Evolutionary conservation across 2,329 filamentous ascomycete species (phyloP).

Genomic region (Diaporthe velutina): DNA sequence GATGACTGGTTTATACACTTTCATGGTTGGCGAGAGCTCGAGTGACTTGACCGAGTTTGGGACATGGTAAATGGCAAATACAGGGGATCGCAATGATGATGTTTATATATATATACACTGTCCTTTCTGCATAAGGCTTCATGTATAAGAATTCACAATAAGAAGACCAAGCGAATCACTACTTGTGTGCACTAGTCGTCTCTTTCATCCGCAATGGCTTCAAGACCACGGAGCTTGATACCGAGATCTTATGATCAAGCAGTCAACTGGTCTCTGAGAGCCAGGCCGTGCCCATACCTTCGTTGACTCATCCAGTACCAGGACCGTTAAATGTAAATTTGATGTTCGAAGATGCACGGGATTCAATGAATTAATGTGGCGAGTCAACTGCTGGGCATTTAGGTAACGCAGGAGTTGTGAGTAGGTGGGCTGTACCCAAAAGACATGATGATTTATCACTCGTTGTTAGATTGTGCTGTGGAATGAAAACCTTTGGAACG

Average conservation of each 20-base stretch:
- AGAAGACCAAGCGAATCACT: not conserved
- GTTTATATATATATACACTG: not conserved
- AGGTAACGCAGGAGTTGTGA: not conserved
- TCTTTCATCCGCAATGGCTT: not conserved
- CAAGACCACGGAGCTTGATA: not conserved
- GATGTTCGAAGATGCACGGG: not conserved
- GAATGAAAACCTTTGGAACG: not conserved
- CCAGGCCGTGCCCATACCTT: not conserved
- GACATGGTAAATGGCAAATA: slow-evolving; percentile 33
- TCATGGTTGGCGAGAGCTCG: slow-evolving; percentile 54
- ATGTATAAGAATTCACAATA: not conserved
- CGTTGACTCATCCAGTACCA: not conserved
- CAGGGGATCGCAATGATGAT: not conserved
- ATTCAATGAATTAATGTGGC: not conserved
- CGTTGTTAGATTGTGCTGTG: not conserved
- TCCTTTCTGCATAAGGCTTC: not conserved
- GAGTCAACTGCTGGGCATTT: not conserved
- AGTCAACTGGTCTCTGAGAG: no score
- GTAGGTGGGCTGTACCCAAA: not conserved
- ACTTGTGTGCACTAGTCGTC: not conserved
- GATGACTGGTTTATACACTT: slow-evolving; percentile 55
- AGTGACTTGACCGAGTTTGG: slow-evolving; percentile 43
- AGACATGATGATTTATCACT: not conserved
- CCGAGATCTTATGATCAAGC: not conserved
- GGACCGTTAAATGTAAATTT: not conserved